phyloP scores from a whole-genome alignment of 2,329 filamentous ascomycete species.

The Coniochaeta ligniaria region DNA sequence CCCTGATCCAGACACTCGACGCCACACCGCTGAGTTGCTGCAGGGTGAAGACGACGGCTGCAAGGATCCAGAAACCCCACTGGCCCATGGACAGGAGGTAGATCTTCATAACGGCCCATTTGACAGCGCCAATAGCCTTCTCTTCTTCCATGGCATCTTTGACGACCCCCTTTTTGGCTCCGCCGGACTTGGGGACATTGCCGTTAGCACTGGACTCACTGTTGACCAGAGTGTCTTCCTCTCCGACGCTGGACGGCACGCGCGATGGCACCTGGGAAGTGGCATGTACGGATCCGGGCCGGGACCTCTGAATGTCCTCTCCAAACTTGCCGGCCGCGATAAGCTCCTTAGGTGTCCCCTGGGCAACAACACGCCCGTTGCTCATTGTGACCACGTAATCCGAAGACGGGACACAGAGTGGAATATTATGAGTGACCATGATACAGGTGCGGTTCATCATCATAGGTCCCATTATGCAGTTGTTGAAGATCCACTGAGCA shows the following conservation, averaged over 20 bases:
- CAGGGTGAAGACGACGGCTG: constrained; percentile 64
- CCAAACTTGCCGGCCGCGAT: constrained; percentile 84
- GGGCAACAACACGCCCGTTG: constrained; percentile 71
- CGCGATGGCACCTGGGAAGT: constrained; percentile 68
- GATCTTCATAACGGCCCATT: constrained; percentile 76
- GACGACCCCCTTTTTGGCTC: constrained; percentile 31
- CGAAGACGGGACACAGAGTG: constrained; percentile 75
- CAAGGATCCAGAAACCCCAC: constrained; percentile 89
- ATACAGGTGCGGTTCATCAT: constrained; percentile 90
- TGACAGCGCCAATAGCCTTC: constrained; percentile 81
- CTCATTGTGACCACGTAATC: constrained; percentile 79
- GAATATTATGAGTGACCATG: constrained; percentile 89
- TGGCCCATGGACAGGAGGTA: constrained; percentile 90
- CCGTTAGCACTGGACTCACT: constrained; percentile 42
- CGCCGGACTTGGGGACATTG: constrained; percentile 20
- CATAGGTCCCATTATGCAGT: constrained; percentile 81
- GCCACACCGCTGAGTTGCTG: constrained; percentile 84
- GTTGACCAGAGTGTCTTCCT: constrained; percentile 51
- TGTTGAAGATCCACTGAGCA: constrained; percentile 94
- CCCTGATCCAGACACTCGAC: constrained; percentile 88
- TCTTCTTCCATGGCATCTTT: constrained; percentile 60
- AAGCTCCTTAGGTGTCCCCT: constrained; percentile 72
- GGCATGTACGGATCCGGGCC: constrained; percentile 58
- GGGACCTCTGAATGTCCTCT: constrained; percentile 72
- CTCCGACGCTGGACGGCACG: constrained; percentile 67